Conservation (phyloP, 192 early-diverging fungal species). For the Geosiphon pyriformis region DNA sequence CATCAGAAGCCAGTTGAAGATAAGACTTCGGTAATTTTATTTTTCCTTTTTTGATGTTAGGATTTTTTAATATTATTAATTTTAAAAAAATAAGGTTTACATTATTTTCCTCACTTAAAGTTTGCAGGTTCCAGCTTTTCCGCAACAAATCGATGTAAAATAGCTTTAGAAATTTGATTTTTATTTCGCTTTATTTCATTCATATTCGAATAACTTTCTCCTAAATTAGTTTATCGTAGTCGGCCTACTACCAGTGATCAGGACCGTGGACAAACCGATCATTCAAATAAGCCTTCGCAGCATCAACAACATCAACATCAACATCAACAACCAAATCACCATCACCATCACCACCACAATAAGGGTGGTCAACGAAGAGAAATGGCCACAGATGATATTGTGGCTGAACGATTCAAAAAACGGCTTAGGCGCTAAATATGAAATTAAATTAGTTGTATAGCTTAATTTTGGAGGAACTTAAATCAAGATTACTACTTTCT, state of each 20-base stretch:
- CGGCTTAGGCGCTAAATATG: constrained; percentile 63
- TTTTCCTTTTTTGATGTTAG: background rate
- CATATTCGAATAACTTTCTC: background rate
- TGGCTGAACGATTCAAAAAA: constrained; percentile 81
- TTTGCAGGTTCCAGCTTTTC: constrained; percentile 14
- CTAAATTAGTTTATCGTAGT: constrained; percentile 19
- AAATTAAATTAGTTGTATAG: no score
- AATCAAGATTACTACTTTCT: no score
- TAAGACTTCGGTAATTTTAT: constrained; percentile 24
- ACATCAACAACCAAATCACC: constrained; percentile 26
- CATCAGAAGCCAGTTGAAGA: constrained; percentile 26
- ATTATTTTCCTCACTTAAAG: background rate
- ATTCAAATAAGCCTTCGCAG: constrained; percentile 26
- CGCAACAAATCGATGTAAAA: constrained; percentile 25
- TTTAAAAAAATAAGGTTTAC: constrained; percentile 8
- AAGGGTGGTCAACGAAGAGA: constrained; percentile 47
- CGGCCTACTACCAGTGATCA: constrained; percentile 17
- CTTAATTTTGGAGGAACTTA: no score
- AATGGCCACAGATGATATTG: constrained; percentile 82
- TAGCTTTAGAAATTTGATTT: constrained; percentile 24
- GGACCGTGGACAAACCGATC: constrained; percentile 3
- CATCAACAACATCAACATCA: constrained; percentile 30
- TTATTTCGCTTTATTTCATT: constrained; percentile 22
- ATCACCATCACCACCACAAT: constrained; percentile 11
- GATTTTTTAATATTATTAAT: constrained; percentile 20